These are phyloP conservation scores for Wickerhamomyces rabaulensis DNA, from an alignment of 805 yeast species.

Conservation along the genomic window DNA sequence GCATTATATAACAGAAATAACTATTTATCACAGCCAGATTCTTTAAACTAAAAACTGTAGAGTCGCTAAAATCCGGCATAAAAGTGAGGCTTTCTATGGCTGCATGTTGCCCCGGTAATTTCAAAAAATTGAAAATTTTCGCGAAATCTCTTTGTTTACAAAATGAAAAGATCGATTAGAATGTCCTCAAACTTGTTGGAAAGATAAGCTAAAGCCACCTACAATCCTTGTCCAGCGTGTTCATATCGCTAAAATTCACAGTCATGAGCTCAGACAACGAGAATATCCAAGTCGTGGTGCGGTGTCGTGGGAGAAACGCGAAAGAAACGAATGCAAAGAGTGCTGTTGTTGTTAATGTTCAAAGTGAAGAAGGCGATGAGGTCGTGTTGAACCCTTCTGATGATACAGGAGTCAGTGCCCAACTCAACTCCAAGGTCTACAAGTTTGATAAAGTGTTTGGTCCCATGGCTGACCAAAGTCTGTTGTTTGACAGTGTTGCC, in stretches of 20 bases:
- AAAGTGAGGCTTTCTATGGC: not conserved
- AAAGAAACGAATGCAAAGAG: slow-evolving; percentile 54
- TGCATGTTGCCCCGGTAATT: not conserved
- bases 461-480: slow-evolving; percentile 68
- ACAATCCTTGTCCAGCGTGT: not conserved
- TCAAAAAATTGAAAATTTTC: not conserved
- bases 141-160: not conserved
- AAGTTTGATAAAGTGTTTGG: slow-evolving; percentile 80
- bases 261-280: slow-evolving; percentile 27
- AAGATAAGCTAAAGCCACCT: not conserved
- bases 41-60: not conserved
- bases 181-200: not conserved
- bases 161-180: not conserved
- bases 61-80: not conserved
- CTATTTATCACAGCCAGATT: not conserved
- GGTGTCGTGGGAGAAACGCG: slow-evolving; percentile 58
- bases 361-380: slow-evolving; percentile 41
- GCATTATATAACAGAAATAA: not conserved
- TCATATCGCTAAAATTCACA: not conserved
- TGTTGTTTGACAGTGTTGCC: slow-evolving; percentile 64
- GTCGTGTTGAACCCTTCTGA: slow-evolving; percentile 41
- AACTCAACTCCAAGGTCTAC: slow-evolving; percentile 49
- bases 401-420: slow-evolving; percentile 34
- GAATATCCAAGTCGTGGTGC: slow-evolving; percentile 57
- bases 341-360: slow-evolving; percentile 53